A percentile compares a stretch with the other conserved stretches of the same genome.
These are phyloP conservation scores for Cryptosporidium ubiquitum DNA, from an alignment of 169 alveolate genomes.

Conservation along the genomic window DNA sequence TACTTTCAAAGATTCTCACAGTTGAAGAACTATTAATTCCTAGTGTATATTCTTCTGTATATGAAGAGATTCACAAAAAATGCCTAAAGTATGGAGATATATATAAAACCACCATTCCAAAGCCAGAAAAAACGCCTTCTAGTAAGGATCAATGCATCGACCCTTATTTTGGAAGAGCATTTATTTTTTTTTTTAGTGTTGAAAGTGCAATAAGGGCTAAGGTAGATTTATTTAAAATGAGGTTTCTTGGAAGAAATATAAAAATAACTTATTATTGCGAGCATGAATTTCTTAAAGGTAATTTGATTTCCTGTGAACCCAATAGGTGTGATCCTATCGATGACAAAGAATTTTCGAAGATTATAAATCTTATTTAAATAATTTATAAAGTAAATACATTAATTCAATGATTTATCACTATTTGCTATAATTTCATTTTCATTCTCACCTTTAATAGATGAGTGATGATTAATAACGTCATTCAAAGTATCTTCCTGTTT, in stretches of 20 bases:
- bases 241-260: constrained; percentile 41
- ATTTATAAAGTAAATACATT: not conserved
- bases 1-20: constrained; percentile 33
- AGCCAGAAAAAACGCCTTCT: not conserved
- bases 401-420: not conserved
- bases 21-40: constrained; percentile 23
- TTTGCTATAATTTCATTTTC: not conserved
- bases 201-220: constrained; percentile 55
- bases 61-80: constrained; percentile 16
- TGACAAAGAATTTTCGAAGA: constrained; percentile 4
- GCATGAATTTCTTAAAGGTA: constrained; percentile 7
- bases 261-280: constrained; percentile 44
- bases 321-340: constrained; percentile 12
- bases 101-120: constrained; percentile 9
- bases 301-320: not conserved
- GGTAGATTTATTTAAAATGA: constrained; percentile 42
- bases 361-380: not conserved
- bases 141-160: not conserved
- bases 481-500: constrained; percentile 20
- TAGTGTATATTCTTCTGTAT: not conserved
- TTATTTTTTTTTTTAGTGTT: constrained; percentile 20
- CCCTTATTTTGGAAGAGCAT: constrained; percentile 28
- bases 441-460: not conserved
- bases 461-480: not conserved
- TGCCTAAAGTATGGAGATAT: constrained; percentile 31